Evolutionary conservation across 257 asterid genomes (phyloP), one percentile per base, ranked within the genome.

Genomic region (Cynanchum wilfordii): DNA sequence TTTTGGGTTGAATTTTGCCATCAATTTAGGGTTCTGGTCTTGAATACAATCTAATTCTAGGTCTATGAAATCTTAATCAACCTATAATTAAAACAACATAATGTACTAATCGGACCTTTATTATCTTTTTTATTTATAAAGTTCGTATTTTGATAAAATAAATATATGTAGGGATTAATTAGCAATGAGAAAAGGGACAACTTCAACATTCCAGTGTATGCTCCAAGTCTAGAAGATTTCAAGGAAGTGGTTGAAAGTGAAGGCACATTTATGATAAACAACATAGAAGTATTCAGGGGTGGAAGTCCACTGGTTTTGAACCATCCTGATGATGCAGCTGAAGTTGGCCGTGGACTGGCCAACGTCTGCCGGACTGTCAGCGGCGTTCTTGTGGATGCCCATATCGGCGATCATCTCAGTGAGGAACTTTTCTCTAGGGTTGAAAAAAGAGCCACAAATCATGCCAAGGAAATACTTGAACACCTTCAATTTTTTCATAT

Each of bases 341-440:
- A 95, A 88, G 77, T 92, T 11, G 99, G 99, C 36, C 94, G 88
- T 9, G 98, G 92, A 24, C 77, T 95, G 5, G 98, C 96, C 73
- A 92, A 74, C 75, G 92, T 96, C 68, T 95, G 98, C 67, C 85
- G 95, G 20, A 95, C 98, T 25, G 91, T 95, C 1, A 80, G 90
- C 68, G 98, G 94, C 2, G 99, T 95, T 72, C 88, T 95, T 0
- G 99, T 95, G 0, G 99, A 95, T 13, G 99, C 97, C 3, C 98
- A 92, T 82, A 89, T 95, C 0, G 97, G 98, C 1, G 97, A 90
- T 20, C 77, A 66, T 6, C 92, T 92, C 4, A 84, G 98, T 68
- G 93, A 89, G 36, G 88, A 87, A 82, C 85, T 95, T 7, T 95
- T 95, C 85, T 51, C 80, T 0, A 85, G 96, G 20, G 90, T 95